phyloP scores from a whole-genome alignment of 169 alveolate genomes.

The Amoebophrya sp. region DNA sequence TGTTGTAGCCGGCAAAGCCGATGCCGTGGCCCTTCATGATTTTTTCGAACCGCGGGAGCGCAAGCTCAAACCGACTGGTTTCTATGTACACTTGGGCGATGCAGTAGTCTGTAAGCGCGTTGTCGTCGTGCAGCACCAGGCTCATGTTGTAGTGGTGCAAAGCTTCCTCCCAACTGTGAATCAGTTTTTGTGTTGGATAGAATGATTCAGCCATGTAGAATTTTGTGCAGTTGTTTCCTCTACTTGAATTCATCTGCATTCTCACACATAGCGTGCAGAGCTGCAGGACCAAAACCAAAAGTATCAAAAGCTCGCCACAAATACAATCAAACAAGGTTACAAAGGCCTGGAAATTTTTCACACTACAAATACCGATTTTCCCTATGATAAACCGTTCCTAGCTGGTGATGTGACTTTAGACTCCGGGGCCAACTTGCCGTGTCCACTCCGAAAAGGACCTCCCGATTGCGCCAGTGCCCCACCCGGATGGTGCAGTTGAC shows the following conservation, averaged over 20 bases:
- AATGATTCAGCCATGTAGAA: too few relatives aligned
- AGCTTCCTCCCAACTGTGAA: constrained; percentile 26
- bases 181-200: too few relatives aligned
- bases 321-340: too few relatives aligned
- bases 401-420: not conserved
- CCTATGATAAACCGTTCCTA: not conserved
- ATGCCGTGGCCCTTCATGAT: constrained; percentile 10
- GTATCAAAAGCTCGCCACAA: too few relatives aligned
- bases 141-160: not conserved
- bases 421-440: constrained; percentile 24
- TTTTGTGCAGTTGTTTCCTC: too few relatives aligned
- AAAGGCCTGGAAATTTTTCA: too few relatives aligned
- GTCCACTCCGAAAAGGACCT: not conserved
- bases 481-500: not conserved
- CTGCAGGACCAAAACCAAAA: too few relatives aligned
- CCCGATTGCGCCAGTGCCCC: constrained; percentile 19
- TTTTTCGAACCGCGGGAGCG: not conserved
- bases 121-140: not conserved
- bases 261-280: too few relatives aligned
- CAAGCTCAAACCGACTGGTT: not conserved
- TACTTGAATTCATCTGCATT: too few relatives aligned
- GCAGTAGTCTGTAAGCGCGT: constrained; percentile 29
- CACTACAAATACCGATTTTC: too few relatives aligned
- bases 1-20: constrained; percentile 28
- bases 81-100: constrained; percentile 3